Base-by-base conservation (phyloP, 2,329 filamentous ascomycete species). In the Paracorniculantispora psalliotae region DNA sequence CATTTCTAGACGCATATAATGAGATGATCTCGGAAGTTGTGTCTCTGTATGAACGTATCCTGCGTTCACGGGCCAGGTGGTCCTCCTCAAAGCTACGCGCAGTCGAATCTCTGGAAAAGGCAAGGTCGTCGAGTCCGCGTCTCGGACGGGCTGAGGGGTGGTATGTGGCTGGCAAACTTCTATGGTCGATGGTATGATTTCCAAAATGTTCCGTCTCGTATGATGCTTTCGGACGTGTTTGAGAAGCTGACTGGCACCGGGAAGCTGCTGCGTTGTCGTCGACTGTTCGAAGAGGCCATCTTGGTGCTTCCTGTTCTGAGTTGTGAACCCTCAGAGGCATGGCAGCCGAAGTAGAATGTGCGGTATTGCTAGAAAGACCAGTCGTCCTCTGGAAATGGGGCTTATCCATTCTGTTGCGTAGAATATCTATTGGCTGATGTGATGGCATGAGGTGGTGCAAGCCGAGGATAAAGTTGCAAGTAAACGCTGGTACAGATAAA, bases 1-100 rank as follows among this genome's bases (percentile, higher is more conserved):
- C 28, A 37, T 53, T 59, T 39, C 48, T 44, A 33, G 77, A 80
- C 19, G 77, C 78, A 63, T 83, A 84, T 68, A 84, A 75, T 1
- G 81, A 85, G 35, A 81, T 73, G 62, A 81, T 79, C 63, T 85
- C 82, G 2, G 81, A 83, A 12, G 77, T 75, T 2, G 77, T 76
- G 64, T 83, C 80, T 61, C 77, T 74, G 61, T 79, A 78, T 0
- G 78, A 81, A 30, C 79, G 75, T n/a, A 79, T 71, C 60, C 69
- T 74, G 59, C 76, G 72, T 57, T 79, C 77, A 62, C 81, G 76
- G 15, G 71, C 69, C 26, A 67, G 64, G 51, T 65, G 64, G 19
- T 67, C 59, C 26, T 72, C 69, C 21, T 75, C 71, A 54, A 67
- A 63, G 21, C 68, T 46, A 68, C 30, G 66, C 69, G n/a, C 67